Base-by-base conservation (phyloP, 345 rosid species). In the Aquilaria yunnanensis region DNA sequence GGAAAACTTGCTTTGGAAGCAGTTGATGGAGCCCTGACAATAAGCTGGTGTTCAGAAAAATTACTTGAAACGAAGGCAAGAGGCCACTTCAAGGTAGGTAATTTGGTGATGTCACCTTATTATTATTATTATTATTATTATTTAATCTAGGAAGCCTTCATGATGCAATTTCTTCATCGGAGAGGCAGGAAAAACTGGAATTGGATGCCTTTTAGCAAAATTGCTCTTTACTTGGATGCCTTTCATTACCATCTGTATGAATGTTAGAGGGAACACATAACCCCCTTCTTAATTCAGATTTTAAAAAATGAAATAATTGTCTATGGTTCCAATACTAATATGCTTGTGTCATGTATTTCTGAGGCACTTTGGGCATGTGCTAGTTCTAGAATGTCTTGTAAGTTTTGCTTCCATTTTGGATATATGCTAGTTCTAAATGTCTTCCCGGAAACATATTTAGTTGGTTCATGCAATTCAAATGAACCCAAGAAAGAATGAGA, bases 91-190 rank as follows among this genome's bases (percentile, higher is more conserved):
- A 68, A 70, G 92, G 99, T 94, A 68, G 70, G 76, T 65, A 29
- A 58, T 80, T 57, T 94, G 96, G 99, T 84, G 87, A 51, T 81
- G 81, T 65, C 62, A 69, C 61, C 64, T 86, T 70, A 80, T 79
- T 65, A 75, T 89, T 69, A 88, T 23, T 23, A 23, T 23, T 23
- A 80, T 69, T 94, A 96, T 60, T 80, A 85, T 68, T 23, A 23
- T 89, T 90, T 75, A 67, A 80, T 56, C 77, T 87, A 66, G 99
- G 99, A 78, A 88, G 66, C 81, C 96, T 91, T 59, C 97, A 88
- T 78, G 96, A 90, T 67, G 97, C 91, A 46, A 75, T 82, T 67
- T 71, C 74, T 67, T 81, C 81, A 54, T 73, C 88, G 55, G 92
- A 95, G 68, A 88, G 78, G 77, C 90, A 77, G 65, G 89, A 67